phyloP scores from a whole-genome alignment of 331 rosid genomes.

The Prunus yedoensis region DNA sequence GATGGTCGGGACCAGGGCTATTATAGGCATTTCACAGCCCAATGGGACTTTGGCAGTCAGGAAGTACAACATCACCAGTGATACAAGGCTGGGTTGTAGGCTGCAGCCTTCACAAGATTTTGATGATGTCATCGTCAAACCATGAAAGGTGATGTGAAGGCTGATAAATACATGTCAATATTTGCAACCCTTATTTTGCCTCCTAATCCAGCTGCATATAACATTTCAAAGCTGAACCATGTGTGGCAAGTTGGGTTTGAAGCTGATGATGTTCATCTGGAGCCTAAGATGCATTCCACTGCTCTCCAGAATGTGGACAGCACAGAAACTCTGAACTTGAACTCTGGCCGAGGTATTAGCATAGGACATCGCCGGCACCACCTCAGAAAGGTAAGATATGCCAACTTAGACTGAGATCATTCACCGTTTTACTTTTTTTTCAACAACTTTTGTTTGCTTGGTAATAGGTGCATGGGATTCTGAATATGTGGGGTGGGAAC shows the following conservation, averaged over 20 bases:
- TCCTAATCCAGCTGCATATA: neutral
- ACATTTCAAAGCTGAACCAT: constrained; percentile 41
- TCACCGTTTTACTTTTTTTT: neutral
- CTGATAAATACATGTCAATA: constrained; percentile 3
- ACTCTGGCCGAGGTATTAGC: neutral
- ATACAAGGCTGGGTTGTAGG: constrained; percentile 50
- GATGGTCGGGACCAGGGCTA: constrained; percentile 80
- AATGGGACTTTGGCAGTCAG: neutral
- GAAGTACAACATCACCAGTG: constrained; percentile 39
- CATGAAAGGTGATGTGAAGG: neutral
- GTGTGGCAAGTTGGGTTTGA: constrained; percentile 73
- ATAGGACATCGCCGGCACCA: constrained; percentile 19
- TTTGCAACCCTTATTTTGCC: constrained; percentile 40
- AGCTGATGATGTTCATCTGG: neutral
- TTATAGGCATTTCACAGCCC: constrained; percentile 36
- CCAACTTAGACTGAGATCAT: too few relatives aligned
- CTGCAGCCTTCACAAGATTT: constrained; percentile 22
- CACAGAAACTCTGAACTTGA: constrained; percentile 51
- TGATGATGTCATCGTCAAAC: constrained; percentile 17
- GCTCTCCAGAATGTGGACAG: constrained; percentile 62
- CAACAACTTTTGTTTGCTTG: too few relatives aligned
- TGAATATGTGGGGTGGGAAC: constrained; percentile 82
- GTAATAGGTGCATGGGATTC: constrained; percentile 68
- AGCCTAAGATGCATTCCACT: constrained; percentile 42
- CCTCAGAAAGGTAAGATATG: constrained; percentile 48